Evolutionary conservation across 208 protist species (phyloP).

Genomic region (Acanthamoeba castellanii): DNA sequence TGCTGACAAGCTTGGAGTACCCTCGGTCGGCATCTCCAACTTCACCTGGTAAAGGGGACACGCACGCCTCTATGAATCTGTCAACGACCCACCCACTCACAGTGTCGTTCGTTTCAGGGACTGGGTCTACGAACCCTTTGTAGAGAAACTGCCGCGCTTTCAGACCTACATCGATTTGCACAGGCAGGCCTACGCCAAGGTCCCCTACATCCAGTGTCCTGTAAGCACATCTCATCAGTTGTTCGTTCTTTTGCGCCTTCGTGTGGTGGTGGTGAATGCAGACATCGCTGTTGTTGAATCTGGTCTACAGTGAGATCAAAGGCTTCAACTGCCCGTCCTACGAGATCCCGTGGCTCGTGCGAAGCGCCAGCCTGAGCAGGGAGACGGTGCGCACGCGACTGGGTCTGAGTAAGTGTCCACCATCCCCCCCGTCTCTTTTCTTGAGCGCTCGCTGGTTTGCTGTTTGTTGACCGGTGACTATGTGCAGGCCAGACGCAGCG

Average conservation of each 20-base stretch:
- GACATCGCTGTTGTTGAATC: not conserved
- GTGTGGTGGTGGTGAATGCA: not conserved
- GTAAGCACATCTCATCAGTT: not conserved
- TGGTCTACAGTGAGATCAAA: conserved; percentile 25
- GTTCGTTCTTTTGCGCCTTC: not conserved
- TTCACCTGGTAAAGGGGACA: not conserved
- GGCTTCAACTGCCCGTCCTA: not conserved
- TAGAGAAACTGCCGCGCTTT: not conserved
- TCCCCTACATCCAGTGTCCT: not conserved
- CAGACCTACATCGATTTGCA: conserved; percentile 33
- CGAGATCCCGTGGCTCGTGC: conserved; percentile 29
- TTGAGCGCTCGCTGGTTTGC: not conserved
- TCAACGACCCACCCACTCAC: not conserved
- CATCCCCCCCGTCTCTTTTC: not conserved
- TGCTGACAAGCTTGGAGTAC: not conserved
- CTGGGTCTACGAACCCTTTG: conserved; percentile 37
- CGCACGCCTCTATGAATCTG: not conserved
- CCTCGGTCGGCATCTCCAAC: conserved; percentile 43
- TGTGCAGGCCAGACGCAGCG: not conserved
- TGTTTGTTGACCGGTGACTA: not conserved
- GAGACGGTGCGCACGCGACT: not conserved
- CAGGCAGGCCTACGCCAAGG: conserved; percentile 17
- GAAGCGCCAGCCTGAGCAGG: not conserved
- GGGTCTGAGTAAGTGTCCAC: not conserved
- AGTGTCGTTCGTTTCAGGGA: not conserved